phyloP scores from a whole-genome alignment of 345 rosid species.

The Lagerstroemia speciosa region DNA sequence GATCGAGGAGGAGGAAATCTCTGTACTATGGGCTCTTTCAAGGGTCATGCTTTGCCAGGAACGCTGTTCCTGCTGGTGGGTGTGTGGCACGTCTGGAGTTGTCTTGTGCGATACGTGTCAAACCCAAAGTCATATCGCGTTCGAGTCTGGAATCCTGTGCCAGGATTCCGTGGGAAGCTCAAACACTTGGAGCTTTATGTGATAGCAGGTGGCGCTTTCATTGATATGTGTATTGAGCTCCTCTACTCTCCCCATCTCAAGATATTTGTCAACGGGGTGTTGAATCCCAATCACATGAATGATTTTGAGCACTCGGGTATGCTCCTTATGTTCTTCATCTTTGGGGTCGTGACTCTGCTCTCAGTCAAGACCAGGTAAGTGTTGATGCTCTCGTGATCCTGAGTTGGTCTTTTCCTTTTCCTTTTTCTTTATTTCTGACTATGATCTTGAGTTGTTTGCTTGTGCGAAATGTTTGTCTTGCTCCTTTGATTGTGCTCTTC shows the following conservation, averaged over 20 bases:
- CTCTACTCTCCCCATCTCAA: conserved; percentile 87
- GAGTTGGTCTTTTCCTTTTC: neutral
- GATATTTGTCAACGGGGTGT: conserved; percentile 59
- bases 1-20: neutral
- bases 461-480: no score
- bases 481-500: no score
- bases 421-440: conserved; percentile 16
- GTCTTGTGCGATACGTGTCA: conserved; percentile 46
- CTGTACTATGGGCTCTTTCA: conserved; percentile 72
- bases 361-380: conserved; percentile 75
- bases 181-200: conserved; percentile 79
- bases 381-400: neutral
- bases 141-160: conserved; percentile 79
- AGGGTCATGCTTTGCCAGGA: conserved; percentile 89
- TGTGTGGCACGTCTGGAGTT: conserved; percentile 80
- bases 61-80: conserved; percentile 70
- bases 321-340: conserved; percentile 92
- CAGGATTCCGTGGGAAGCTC: conserved; percentile 66
- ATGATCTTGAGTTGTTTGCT: conserved; percentile 64
- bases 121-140: conserved; percentile 65
- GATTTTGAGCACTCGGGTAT: conserved; percentile 94
- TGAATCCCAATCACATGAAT: conserved; percentile 86
- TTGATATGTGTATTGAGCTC: conserved; percentile 83
- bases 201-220: conserved; percentile 58
- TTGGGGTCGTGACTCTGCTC: conserved; percentile 55